Evolutionary conservation across 2,329 filamentous ascomycete species (phyloP).

Genomic region (Fusarium oligoseptatum): DNA sequence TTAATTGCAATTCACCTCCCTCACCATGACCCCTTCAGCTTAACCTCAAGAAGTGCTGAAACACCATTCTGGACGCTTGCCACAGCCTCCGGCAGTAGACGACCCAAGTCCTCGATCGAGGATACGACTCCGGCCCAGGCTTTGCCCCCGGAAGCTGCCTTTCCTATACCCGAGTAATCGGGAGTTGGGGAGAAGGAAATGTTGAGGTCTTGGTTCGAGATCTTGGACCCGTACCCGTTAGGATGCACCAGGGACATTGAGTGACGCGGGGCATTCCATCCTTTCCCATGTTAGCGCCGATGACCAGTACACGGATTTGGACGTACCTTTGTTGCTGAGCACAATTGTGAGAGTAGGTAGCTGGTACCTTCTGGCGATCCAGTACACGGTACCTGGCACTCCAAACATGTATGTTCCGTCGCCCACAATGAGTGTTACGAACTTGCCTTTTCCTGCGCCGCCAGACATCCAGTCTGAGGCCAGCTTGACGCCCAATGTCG

Average conservation of each 20-base stretch:
- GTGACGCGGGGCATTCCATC: conserved; percentile 70
- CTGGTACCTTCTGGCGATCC: conserved; percentile 61
- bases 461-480: conserved; percentile 57
- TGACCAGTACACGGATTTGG: conserved; percentile 11
- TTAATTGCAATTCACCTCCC: neutral
- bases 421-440: conserved; percentile 63
- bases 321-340: conserved; percentile 62
- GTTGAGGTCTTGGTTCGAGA: conserved; percentile 70
- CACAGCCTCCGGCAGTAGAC: conserved; percentile 4
- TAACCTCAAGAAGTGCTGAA: conserved; percentile 6
- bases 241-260: conserved; percentile 70
- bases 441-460: conserved; percentile 55
- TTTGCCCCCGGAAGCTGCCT: conserved; percentile 65
- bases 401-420: conserved; percentile 65
- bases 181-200: conserved; percentile 70
- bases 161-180: conserved; percentile 70
- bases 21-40: neutral
- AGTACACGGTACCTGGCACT: conserved; percentile 62
- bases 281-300: conserved; percentile 36
- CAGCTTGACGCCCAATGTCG: conserved; percentile 79
- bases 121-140: neutral
- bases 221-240: conserved; percentile 63
- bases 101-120: neutral
- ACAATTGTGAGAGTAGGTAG: conserved; percentile 64
- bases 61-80: conserved; percentile 1